These are phyloP conservation scores for Capsicum rhomboideum DNA, from an alignment of 257 asterid genomes.

Conservation along the genomic window DNA sequence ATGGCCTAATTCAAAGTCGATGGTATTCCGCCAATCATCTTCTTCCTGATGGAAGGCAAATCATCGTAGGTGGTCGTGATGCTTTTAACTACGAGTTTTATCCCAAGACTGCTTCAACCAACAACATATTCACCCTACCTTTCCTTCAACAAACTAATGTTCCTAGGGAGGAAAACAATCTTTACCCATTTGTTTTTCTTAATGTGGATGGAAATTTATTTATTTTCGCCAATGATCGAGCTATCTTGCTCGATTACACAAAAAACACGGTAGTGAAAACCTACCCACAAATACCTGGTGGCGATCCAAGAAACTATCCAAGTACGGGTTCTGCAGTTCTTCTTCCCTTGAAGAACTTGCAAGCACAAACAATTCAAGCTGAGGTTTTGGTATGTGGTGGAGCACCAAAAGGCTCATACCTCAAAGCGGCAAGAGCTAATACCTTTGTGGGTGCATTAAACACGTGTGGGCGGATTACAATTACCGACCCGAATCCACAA, in stretches of 20 bases:
- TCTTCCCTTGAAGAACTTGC: slow-evolving; percentile 26
- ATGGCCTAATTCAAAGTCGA: slow-evolving; percentile 6
- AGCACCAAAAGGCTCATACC: slow-evolving; percentile 34
- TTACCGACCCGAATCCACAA: slow-evolving; percentile 29
- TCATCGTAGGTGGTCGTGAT: slow-evolving; percentile 12
- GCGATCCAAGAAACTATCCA: background rate
- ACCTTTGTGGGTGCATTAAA: slow-evolving; percentile 22
- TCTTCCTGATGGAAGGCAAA: slow-evolving; percentile 15
- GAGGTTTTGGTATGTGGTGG: slow-evolving; percentile 44
- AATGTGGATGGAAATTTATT: slow-evolving; percentile 9
- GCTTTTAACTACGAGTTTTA: slow-evolving; percentile 16
- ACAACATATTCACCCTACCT: background rate
- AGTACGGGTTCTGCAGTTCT: background rate
- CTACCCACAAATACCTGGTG: background rate
- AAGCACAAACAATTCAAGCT: background rate
- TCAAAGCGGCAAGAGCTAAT: background rate
- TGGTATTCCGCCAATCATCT: slow-evolving; percentile 24
- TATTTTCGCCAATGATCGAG: background rate
- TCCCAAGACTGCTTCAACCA: slow-evolving; percentile 1
- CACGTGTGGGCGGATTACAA: slow-evolving; percentile 29
- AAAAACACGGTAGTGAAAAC: background rate
- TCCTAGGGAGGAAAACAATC: slow-evolving; percentile 12
- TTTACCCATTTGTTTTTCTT: slow-evolving; percentile 20
- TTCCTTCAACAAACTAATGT: slow-evolving; percentile 17
- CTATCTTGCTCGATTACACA: slow-evolving; percentile 26